phyloP scores from a whole-genome alignment of 805 yeast species.

The Schwanniomyces polymorphus region DNA sequence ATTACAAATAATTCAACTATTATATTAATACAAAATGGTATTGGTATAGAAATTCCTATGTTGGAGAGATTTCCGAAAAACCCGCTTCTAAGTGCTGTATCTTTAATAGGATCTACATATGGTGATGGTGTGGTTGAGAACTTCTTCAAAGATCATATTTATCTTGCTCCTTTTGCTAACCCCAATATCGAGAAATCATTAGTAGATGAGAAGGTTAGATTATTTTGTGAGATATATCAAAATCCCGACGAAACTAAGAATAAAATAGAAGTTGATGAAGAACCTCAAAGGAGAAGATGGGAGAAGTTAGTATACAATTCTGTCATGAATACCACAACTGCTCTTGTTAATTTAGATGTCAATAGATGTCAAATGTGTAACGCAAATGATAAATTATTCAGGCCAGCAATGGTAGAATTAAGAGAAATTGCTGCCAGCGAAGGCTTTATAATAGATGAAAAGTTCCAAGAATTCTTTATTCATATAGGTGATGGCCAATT shows the following conservation, averaged over 20 bases:
- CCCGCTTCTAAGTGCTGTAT: conserved; percentile 35
- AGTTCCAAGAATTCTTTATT: conserved; percentile 48
- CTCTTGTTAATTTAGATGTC: conserved; percentile 33
- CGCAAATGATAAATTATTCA: conserved; percentile 28
- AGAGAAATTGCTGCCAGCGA: conserved; percentile 67
- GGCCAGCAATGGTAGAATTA: conserved; percentile 71
- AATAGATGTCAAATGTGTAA: conserved; percentile 34
- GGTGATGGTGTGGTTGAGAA: conserved; percentile 18
- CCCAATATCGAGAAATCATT: conserved; percentile 6
- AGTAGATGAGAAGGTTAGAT: conserved; percentile 14
- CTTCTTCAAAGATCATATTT: conserved; percentile 18
- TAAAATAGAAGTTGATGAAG: conserved; percentile 22
- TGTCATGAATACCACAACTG: conserved; percentile 34
- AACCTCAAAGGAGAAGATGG: conserved; percentile 37
- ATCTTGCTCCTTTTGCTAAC: conserved; percentile 20
- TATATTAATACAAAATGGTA: conserved; percentile 41
- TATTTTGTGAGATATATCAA: conserved; percentile 28
- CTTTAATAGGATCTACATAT: conserved; percentile 35
- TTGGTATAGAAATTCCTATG: conserved; percentile 35
- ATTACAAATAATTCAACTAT: conserved; percentile 26
- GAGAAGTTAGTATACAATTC: conserved; percentile 38
- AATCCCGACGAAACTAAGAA: conserved; percentile 24
- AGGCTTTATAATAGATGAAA: conserved; percentile 41
- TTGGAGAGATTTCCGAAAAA: conserved; percentile 30
- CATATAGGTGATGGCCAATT: conserved; percentile 49